Base-by-base conservation (phyloP, 805 yeast species). In the Cyberlindnera mycetangii region DNA sequence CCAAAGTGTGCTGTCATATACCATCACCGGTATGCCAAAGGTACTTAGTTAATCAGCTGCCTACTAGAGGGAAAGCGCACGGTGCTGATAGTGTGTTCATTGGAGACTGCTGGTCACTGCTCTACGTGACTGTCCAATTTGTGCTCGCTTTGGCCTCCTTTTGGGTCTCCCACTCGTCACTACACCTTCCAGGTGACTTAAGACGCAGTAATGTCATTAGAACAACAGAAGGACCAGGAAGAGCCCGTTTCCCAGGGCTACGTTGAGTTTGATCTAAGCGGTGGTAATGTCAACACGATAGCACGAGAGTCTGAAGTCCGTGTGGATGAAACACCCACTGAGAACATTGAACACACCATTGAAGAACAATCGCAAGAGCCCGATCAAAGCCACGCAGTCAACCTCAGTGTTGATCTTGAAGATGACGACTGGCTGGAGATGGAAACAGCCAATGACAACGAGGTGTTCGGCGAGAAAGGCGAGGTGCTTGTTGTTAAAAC, bases 401-500 rank as follows among this genome's bases (percentile, higher is more conserved):
- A 46, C 27, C 39, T 46, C n/a, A 36, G 39, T 20, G 47, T 42
- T 11, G 47, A 42, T 17, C n/a, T 46, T 17, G 66, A 61, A 9
- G 75, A 69, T 15, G 77, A 73, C 28, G 76, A 71, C 12, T 93
- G 99, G 99, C 82, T 85, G 58, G 79, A 85, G 15, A 89, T 93
- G 88, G 84, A 85, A 34, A 81, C 92, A 0, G 82, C 88, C 22
- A 81, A 96, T 3, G 79, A 83, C 39, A 73, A 78, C 45, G 88
- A 88, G 49, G 75, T 88, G 33, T 92, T 88, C 60, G 87, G 92
- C 58, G 86, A 88, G 20, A 78, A 77, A 55, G 97, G 93, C 4
- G 79, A 81, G 45, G 65, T 81, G 19, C 69, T 79, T 19, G 59
- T 66, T 16, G 59, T 43, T 58, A 65, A 49, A 50, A 60, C 45